Evolutionary conservation across 2,329 filamentous ascomycete genomes (phyloP).

Genomic region (Diaporthe ampelina): DNA sequence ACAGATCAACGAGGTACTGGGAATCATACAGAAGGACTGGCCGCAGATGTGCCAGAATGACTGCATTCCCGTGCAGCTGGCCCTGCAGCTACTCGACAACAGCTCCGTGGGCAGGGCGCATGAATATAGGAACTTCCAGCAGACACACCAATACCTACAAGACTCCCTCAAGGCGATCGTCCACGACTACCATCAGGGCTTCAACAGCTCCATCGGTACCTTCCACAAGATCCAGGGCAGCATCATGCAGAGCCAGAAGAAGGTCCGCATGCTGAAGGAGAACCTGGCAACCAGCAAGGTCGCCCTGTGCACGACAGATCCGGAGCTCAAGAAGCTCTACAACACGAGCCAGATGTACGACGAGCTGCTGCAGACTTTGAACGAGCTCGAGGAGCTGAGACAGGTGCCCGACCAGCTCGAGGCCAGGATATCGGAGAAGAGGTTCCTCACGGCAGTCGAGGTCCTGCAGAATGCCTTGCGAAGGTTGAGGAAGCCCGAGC

Average conservation of each 20-base stretch:
- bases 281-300: constrained; percentile 85
- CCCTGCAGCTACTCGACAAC: constrained; percentile 93
- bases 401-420: constrained; percentile 93
- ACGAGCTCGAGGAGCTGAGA: constrained; percentile 88
- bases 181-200: constrained; percentile 98
- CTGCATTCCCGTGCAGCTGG: constrained; percentile 93
- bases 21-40: constrained; percentile 91
- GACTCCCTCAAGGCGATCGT: constrained; percentile 94
- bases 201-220: constrained; percentile 98
- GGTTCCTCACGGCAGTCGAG: constrained; percentile 92
- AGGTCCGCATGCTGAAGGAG: constrained; percentile 85
- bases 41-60: constrained; percentile 89
- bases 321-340: constrained; percentile 91
- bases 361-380: constrained; percentile 85
- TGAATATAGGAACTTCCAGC: constrained; percentile 87
- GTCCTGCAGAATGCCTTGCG: constrained; percentile 89
- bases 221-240: constrained; percentile 98
- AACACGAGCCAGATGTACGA: constrained; percentile 92
- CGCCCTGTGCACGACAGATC: constrained; percentile 86
- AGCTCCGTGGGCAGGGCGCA: constrained; percentile 94
- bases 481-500: constrained; percentile 86
- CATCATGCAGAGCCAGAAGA: constrained; percentile 88
- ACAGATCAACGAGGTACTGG: constrained; percentile 76
- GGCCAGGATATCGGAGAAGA: constrained; percentile 94
- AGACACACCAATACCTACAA: constrained; percentile 90